Evolutionary conservation across 108 stramenopile species (phyloP), one percentile per base, ranked within the genome.

Genomic region (Licmophora abbreviata): DNA sequence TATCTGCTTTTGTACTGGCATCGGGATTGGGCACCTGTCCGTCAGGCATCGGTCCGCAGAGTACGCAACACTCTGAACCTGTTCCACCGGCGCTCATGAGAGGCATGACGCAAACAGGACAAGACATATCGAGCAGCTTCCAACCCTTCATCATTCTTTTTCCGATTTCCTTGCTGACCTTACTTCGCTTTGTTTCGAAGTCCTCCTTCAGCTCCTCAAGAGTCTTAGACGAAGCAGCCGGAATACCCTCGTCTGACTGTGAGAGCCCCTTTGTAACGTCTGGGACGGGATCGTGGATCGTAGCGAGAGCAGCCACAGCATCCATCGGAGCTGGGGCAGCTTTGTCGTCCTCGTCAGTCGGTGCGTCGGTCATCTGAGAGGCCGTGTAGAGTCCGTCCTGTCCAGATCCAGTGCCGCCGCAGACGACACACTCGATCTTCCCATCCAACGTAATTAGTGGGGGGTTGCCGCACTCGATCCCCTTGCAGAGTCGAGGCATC

Each of bases 101-200:
- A 9, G 77, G 77, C 72, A 73, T 73, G 0, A 51, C 48, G 46
- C 77, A 79, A 18, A 47, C 33, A 23, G 64, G 66, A 56, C 77
- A 79, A n/a, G 72, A 59, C 15, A 35, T 34, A 37, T 79, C 68
- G 18, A 79, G 42, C 12, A 79, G 38, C 0, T 32, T 63, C 77
- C 77, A 79, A 3, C 77, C 77, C 17, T 69, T 38, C 1, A 69
- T 36, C 68, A 79, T 69, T 23, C 61, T 55, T 31, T 67, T 73
- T 23, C 65, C 68, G 21, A 79, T 69, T 48, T 79, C 77, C 35
- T 70, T 56, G 47, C 77, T 79, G 46, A 65, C 72, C 22, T 61
- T 38, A 10, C 61, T 30, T 11, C 77, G 55, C 46, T 63, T 73
- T 22, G 44, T 36, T 44, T 77, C 70, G 40, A 68, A 77, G 8